Conservation (phyloP, 768 basidiomycete genomes). For the Vishniacozyma victoriae region DNA sequence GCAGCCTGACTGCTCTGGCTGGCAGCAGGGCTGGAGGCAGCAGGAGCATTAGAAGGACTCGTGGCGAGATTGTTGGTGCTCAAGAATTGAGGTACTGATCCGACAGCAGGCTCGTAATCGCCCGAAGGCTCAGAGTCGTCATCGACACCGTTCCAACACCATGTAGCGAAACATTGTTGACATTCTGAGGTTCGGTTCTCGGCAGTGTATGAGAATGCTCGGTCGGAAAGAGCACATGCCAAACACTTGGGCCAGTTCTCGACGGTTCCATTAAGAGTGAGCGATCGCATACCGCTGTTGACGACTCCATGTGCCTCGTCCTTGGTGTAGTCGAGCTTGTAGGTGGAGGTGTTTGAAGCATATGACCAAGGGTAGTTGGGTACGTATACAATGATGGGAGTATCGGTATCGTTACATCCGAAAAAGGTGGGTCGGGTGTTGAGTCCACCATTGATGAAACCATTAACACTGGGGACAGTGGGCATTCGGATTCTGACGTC, state of each 20-base stretch:
- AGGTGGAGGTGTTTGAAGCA: slow-evolving; percentile 44
- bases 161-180: slow-evolving; percentile 41
- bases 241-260: slow-evolving; percentile 60
- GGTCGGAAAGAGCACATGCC: slow-evolving; percentile 62
- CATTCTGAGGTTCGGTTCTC: slow-evolving; percentile 33
- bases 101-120: slow-evolving; percentile 38
- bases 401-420: slow-evolving; percentile 50
- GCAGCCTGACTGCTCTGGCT: too few relatives aligned
- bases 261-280: slow-evolving; percentile 56
- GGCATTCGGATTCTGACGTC: slow-evolving; percentile 40
- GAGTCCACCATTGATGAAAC: slow-evolving; percentile 42
- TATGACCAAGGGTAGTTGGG: slow-evolving; percentile 59
- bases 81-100: slow-evolving; percentile 28
- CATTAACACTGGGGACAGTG: slow-evolving; percentile 35
- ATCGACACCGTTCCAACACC: slow-evolving; percentile 44
- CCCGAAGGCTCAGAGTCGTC: slow-evolving; percentile 27
- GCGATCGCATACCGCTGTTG: slow-evolving; percentile 55
- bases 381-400: slow-evolving; percentile 66
- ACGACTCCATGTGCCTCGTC: slow-evolving; percentile 58
- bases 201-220: slow-evolving; percentile 42
- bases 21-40: too few relatives aligned
- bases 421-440: slow-evolving; percentile 41
- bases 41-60: too few relatives aligned
- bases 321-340: slow-evolving; percentile 58
- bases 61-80: slow-evolving; percentile 12